Percentiles rank a stretch among this genome's conserved stretches.
Conservation (phyloP, 768 basidiomycete species). For the Naganishia friedmannii region DNA sequence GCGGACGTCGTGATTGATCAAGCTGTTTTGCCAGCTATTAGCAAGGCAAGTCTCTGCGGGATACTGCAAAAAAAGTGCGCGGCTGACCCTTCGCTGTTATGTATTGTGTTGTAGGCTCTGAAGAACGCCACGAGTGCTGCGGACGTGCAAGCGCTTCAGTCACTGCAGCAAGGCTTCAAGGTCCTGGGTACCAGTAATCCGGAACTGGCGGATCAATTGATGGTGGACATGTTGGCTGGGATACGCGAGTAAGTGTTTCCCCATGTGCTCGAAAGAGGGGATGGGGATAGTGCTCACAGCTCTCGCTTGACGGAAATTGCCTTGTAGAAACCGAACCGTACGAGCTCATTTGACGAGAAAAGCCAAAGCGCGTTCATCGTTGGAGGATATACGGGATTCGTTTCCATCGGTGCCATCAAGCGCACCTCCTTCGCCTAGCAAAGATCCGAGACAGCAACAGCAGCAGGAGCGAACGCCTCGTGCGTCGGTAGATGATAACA, state of each 20-base stretch:
- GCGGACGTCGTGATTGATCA: constrained; percentile 68
- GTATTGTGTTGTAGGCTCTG: constrained; percentile 33
- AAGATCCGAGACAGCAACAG: background rate
- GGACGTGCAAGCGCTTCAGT: constrained; percentile 82
- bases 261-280: background rate
- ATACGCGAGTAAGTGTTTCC: constrained; percentile 85
- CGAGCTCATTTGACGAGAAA: constrained; percentile 30
- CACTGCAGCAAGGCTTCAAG: constrained; percentile 82
- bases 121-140: constrained; percentile 72
- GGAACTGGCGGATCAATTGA: constrained; percentile 76
- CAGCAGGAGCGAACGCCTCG: background rate
- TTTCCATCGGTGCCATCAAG: background rate
- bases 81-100: too few relatives aligned
- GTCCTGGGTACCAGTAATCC: constrained; percentile 81
- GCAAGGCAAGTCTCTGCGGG: constrained; percentile 63
- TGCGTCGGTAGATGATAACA: background rate
- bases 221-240: constrained; percentile 83
- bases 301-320: background rate
- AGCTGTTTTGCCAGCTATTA: constrained; percentile 74
- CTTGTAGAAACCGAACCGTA: constrained; percentile 25
- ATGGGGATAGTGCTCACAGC: background rate
- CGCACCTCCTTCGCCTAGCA: background rate
- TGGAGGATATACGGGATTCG: constrained; percentile 13
- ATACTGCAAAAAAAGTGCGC: too few relatives aligned
- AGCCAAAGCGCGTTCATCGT: constrained; percentile 1